Conservation (phyloP, 441 rosid genomes). For the Populus hybrid region DNA sequence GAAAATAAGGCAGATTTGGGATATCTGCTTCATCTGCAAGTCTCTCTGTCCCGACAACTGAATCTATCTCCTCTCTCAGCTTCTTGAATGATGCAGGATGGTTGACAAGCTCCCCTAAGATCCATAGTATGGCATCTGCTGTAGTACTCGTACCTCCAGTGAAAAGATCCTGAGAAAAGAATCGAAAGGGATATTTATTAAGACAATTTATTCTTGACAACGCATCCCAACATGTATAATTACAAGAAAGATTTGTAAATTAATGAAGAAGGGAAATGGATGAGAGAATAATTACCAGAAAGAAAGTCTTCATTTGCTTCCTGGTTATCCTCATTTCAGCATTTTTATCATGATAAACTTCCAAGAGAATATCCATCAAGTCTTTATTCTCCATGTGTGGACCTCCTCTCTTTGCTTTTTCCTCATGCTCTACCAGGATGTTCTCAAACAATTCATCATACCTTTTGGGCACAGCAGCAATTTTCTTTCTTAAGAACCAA, state of each 20-base stretch:
- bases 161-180: slow-evolving; percentile 27
- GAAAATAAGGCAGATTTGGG: slow-evolving; percentile 21
- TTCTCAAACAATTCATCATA: slow-evolving; percentile 37
- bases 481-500: slow-evolving; percentile 28
- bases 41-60: slow-evolving; percentile 14
- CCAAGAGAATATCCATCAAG: slow-evolving; percentile 38
- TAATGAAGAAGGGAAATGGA: too few relatives aligned
- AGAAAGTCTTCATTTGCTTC: slow-evolving; percentile 1
- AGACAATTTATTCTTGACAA: too few relatives aligned
- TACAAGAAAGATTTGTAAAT: too few relatives aligned
- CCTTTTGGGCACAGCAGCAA: slow-evolving; percentile 22
- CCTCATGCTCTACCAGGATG: slow-evolving; percentile 36
- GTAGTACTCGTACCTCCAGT: slow-evolving; percentile 29
- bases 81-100: slow-evolving; percentile 29
- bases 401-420: slow-evolving; percentile 17
- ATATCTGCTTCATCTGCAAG: slow-evolving; percentile 24
- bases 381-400: slow-evolving; percentile 18
- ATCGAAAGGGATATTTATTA: not conserved
- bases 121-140: slow-evolving; percentile 36
- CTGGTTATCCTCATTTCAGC: slow-evolving; percentile 30
- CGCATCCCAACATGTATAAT: too few relatives aligned
- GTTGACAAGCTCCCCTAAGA: slow-evolving; percentile 40
- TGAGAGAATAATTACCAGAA: too few relatives aligned
- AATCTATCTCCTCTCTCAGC: slow-evolving; percentile 29
- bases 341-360: slow-evolving; percentile 22